phyloP scores from a whole-genome alignment of 495 filamentous ascomycete genomes.

The Podospora conica region DNA sequence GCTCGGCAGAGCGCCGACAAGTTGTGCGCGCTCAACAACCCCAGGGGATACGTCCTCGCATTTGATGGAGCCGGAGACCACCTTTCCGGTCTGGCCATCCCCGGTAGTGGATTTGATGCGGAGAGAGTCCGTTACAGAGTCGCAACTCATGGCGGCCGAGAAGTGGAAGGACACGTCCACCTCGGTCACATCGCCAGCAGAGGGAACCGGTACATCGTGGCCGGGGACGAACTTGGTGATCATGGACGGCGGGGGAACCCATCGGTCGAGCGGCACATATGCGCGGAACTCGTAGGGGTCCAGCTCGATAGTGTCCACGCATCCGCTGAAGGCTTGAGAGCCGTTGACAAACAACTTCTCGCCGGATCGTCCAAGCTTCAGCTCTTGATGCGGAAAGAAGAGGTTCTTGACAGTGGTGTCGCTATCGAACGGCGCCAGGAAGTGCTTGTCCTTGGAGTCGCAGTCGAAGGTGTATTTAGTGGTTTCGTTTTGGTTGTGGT shows the following conservation, averaged over 20 bases:
- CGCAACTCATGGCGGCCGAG: conserved; percentile 58
- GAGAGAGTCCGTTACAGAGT: conserved; percentile 31
- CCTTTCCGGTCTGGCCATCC: conserved; percentile 3
- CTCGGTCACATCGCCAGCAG: conserved; percentile 24
- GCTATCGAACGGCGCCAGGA: conserved; percentile 52
- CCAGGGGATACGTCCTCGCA: conserved; percentile 5
- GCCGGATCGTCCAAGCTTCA: conserved; percentile 35
- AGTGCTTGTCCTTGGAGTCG: conserved; percentile 27
- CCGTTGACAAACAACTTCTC: conserved; percentile 15
- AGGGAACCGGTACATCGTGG: conserved; percentile 49
- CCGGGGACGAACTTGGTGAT: conserved; percentile 60
- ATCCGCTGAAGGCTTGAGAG: conserved; percentile 42
- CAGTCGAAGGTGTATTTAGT: conserved; percentile 58
- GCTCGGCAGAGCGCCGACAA: conserved; percentile 44
- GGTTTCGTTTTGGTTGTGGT: conserved; percentile 56
- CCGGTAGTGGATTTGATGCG: conserved; percentile 48
- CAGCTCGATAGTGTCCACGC: conserved; percentile 47
- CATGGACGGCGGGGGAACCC: conserved; percentile 48
- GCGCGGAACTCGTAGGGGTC: conserved; percentile 54
- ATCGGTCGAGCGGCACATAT: conserved; percentile 55
- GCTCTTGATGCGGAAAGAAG: conserved; percentile 60
- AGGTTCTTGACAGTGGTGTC: conserved; percentile 59
- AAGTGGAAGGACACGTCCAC: conserved; percentile 56
- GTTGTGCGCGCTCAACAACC: conserved; percentile 33
- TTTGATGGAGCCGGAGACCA: conserved; percentile 16